Base-by-base conservation (phyloP, 345 rosid species). In the Gynandropsis gynandra region DNA sequence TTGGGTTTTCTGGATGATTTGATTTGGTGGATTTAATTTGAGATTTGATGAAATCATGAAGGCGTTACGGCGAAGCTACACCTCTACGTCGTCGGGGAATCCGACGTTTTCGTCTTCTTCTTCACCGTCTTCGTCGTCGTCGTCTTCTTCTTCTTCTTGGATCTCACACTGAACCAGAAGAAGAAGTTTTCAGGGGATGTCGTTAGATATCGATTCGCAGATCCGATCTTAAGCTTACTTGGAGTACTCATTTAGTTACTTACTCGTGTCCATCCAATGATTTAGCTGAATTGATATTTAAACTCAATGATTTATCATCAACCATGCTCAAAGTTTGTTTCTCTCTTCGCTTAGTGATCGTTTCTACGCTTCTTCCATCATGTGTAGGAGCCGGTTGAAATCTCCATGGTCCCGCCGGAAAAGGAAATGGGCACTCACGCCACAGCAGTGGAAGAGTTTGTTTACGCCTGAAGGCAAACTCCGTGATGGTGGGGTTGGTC, bases 361-460 rank as follows among this genome's bases (percentile, higher is more conserved):
- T 15, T 19, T 16, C 0, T 47, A 58, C 47, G 40, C 8, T 10
- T 10, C 9, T 5, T 24, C 12, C 40, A 21, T 29, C 16, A n/a
- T 52, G 40, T 64, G 47, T 69, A 81, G 86, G 68, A 73, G 79
- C 62, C 83, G 80, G 34, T 74, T 84, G 33, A 85, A 83, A 53
- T 92, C 98, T 18, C 98, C 98, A 37, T 92, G 97, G 97, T 92
- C 97, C 50, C 95, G 87, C 36, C 76, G 87, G 61, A 88, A 80
- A 76, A 79, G 84, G 59, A 92, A 81, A 72, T 80, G 70, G 42
- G 76, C 73, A 0, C 86, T 92, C 68, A 67, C 73, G 31, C 77
- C 88, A 27, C 89, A 71, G 64, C 95, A 85, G 16, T 92, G 98
- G 98, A 79, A 67, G 61, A 76, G 76, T 64, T 72, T 87, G 56